These are phyloP conservation scores for Auricularia heimuer DNA, from an alignment of 768 basidiomycete species.

Conservation along the genomic window DNA sequence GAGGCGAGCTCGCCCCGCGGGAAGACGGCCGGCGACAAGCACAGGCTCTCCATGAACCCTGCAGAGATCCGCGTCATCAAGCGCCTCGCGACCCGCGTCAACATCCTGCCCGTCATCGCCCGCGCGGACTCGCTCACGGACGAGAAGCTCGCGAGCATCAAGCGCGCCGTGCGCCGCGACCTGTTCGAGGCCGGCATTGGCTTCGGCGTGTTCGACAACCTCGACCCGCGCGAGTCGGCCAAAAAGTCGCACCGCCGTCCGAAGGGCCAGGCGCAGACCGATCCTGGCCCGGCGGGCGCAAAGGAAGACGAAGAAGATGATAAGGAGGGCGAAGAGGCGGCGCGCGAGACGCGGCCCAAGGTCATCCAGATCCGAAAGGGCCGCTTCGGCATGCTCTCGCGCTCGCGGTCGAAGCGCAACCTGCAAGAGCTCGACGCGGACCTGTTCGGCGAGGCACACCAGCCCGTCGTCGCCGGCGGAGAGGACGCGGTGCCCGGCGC, in stretches of 20 bases:
- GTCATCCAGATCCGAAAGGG: not conserved
- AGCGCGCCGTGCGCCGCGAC: constrained; percentile 61
- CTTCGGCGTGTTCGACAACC: constrained; percentile 60
- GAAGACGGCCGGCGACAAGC: not conserved
- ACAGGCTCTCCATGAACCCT: constrained; percentile 55
- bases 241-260: not conserved
- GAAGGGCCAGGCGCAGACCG: not conserved
- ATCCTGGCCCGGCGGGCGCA: constrained; percentile 27
- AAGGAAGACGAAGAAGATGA: constrained; percentile 47
- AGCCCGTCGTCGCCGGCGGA: not conserved
- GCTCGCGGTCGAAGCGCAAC: not conserved
- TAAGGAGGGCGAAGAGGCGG: constrained; percentile 18
- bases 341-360: not conserved
- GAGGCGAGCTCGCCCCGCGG: not conserved
- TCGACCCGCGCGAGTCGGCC: not conserved
- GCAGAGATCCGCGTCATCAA: constrained; percentile 71
- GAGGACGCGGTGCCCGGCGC: constrained; percentile 27
- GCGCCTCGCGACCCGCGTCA: constrained; percentile 61
- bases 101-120: constrained; percentile 75
- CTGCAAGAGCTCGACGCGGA: not conserved
- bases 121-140: constrained; percentile 78
- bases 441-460: not conserved
- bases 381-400: not conserved
- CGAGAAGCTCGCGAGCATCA: constrained; percentile 57
- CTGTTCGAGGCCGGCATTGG: constrained; percentile 57